Evolutionary conservation across 1,139 yeast genomes (phyloP).

Genomic region (Diutina pseudorugosa): DNA sequence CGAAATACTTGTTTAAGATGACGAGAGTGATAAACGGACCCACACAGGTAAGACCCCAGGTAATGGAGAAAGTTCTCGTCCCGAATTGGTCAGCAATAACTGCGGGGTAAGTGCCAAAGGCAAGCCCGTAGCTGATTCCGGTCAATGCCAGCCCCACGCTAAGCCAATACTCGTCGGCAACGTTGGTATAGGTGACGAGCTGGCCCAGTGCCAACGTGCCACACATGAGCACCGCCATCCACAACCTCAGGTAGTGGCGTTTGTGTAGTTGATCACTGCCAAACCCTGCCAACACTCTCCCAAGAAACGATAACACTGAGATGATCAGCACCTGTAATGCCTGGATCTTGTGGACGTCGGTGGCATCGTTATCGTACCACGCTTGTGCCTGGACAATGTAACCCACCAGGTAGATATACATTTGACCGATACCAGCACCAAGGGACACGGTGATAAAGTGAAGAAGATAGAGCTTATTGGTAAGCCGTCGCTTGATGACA

Average conservation of each 20-base stretch:
- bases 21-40: conserved; percentile 27
- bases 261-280: conserved; percentile 45
- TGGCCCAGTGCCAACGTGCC: conserved; percentile 17
- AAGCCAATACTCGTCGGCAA: neutral
- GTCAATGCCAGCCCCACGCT: conserved; percentile 32
- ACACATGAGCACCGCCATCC: conserved; percentile 44
- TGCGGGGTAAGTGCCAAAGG: conserved; percentile 75
- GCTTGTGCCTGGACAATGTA: conserved; percentile 49
- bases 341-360: conserved; percentile 32
- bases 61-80: conserved; percentile 56
- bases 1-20: conserved; percentile 28
- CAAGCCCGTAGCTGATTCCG: conserved; percentile 71
- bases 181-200: conserved; percentile 15
- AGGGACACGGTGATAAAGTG: conserved; percentile 46
- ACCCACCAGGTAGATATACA: conserved; percentile 68
- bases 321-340: conserved; percentile 63
- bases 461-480: conserved; percentile 17
- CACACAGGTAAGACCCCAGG: conserved; percentile 59
- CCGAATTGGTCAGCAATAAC: conserved; percentile 71
- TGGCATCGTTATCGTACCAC: conserved; percentile 5
- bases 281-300: conserved; percentile 59
- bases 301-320: conserved; percentile 55
- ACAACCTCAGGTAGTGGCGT: conserved; percentile 46
- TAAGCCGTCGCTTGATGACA: conserved; percentile 13
- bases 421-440: conserved; percentile 65